A percentile compares a stretch with the other conserved stretches of the same genome.
These are phyloP conservation scores for Myrmaecium sp. DNA, from an alignment of 2,329 filamentous ascomycete genomes.

Conservation along the genomic window DNA sequence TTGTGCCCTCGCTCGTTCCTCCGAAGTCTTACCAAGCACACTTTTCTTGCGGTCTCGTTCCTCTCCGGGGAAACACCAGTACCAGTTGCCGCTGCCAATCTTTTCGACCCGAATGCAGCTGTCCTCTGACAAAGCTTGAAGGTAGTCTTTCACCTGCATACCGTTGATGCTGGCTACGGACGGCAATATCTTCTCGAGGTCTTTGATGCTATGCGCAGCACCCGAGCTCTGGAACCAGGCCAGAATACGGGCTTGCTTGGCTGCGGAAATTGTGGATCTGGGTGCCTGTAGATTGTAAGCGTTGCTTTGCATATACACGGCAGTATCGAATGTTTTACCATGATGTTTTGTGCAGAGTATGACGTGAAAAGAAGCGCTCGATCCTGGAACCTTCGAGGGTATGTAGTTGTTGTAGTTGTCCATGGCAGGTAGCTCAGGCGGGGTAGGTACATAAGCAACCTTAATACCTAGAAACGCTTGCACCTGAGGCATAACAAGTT, in stretches of 20 bases:
- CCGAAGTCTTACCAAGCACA: constrained; percentile 18
- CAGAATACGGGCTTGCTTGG: constrained; percentile 41
- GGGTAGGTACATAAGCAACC: no score
- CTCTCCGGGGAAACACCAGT: constrained; percentile 49
- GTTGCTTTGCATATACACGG: constrained; percentile 43
- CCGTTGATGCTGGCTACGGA: constrained; percentile 44
- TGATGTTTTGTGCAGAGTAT: no score
- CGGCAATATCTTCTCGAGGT: constrained; percentile 48
- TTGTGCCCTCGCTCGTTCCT: constrained; percentile 21
- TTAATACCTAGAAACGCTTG: no score
- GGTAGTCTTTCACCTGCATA: constrained; percentile 52
- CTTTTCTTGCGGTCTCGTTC: constrained; percentile 31
- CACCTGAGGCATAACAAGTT: no score
- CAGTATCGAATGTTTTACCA: no score
- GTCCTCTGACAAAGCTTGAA: constrained; percentile 45
- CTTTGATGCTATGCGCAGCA: constrained; percentile 48
- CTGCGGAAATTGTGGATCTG: constrained; percentile 38
- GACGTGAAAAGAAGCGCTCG: no score
- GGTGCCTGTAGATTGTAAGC: constrained; percentile 27
- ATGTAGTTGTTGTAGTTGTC: no score
- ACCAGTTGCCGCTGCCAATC: constrained; percentile 56
- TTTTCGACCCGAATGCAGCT: constrained; percentile 47
- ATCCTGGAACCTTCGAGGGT: no score
- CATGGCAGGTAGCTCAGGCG: no score
- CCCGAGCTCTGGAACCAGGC: constrained; percentile 42